Evolutionary conservation across 1,284 basidiomycete species (phyloP), one percentile per base, ranked within the genome.

Genomic region (Inonotus obliquus): DNA sequence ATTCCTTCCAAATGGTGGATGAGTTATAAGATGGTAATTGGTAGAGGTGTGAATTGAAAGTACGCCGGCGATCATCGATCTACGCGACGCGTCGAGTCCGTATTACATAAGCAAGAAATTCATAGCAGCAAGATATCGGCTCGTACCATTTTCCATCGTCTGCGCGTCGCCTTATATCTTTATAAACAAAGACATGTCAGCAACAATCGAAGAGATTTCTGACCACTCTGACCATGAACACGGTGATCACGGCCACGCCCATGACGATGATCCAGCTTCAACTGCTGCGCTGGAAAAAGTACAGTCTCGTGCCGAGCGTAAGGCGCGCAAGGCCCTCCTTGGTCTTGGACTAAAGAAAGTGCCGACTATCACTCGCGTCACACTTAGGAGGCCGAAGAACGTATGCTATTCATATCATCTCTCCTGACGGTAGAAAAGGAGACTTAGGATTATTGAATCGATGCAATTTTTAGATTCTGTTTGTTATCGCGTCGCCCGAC

Each of bases 361-460:
- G 62, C 84, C 87, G 63, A 90, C 87, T 69, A 98, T 99, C 77
- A 97, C 93, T 70, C 87, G 96, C 66, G 96, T 99, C 65, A 97
- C 95, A 65, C 84, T 99, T 73, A 83, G 94, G 73, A 84, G 95
- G 74, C 92, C 95, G 61, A 96, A 96, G 80, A 96, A 96, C 74
- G 93, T 95, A 72, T 68, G 87, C 76, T 21, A 19, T 21, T 9
- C 55, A 21, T 23, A 39, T 39, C 54, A 21, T 49, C 25, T 52
- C 21, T n/a, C 60, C 17, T 44, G 32, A 32, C 9, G 32, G 4
- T 9, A 9, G 41, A n/a, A 6, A 39, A 44, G 41, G 19, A 44
- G 17, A 7, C 19, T n/a, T 14, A 44, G 19, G 41, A 17, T 11
- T 4, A 6, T 14, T n/a, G 7, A 4, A n/a, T 44, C n/a, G 41